These are phyloP conservation scores for Lachancea waltii DNA, from an alignment of 805 yeast species.

Conservation along the genomic window DNA sequence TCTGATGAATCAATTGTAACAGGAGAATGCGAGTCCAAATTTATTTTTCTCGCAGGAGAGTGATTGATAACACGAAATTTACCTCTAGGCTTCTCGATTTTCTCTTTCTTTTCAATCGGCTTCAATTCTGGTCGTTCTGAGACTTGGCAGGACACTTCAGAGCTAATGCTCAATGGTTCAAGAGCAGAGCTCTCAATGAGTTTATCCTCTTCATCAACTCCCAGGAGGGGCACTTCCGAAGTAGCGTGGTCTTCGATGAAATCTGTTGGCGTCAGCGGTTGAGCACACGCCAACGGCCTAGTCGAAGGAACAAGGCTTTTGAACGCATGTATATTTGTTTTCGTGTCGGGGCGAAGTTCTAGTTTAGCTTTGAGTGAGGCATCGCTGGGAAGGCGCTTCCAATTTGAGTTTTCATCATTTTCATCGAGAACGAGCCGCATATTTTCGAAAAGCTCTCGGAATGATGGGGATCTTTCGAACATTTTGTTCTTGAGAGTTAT, in stretches of 20 bases:
- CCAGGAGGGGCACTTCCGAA: too few species aligned
- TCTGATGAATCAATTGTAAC: too few species aligned
- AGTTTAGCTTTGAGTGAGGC: slow-evolving; percentile 9
- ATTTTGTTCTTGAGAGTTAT: neutral
- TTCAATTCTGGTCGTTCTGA: too few species aligned
- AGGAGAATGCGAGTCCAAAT: neutral
- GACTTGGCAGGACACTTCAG: too few species aligned
- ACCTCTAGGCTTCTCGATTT: too few species aligned
- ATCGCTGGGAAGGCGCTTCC: slow-evolving; percentile 27
- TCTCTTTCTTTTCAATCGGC: too few species aligned
- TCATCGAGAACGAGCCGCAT: slow-evolving; percentile 30
- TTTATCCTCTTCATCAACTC: too few species aligned
- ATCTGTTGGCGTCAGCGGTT: too few species aligned
- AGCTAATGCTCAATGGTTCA: too few species aligned
- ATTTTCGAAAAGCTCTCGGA: slow-evolving; percentile 27
- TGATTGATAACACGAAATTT: slow-evolving; percentile 22
- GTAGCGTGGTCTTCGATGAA: too few species aligned
- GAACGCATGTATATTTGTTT: neutral
- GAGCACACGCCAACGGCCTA: neutral
- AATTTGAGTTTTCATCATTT: slow-evolving; percentile 28
- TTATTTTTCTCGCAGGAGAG: slow-evolving; percentile 20
- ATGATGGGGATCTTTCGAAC: slow-evolving; percentile 25
- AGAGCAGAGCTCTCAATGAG: too few species aligned
- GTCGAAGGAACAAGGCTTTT: slow-evolving; percentile 1
- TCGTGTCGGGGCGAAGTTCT: neutral